Base-by-base conservation (phyloP, 441 rosid species). In the Omphalea diandra region DNA sequence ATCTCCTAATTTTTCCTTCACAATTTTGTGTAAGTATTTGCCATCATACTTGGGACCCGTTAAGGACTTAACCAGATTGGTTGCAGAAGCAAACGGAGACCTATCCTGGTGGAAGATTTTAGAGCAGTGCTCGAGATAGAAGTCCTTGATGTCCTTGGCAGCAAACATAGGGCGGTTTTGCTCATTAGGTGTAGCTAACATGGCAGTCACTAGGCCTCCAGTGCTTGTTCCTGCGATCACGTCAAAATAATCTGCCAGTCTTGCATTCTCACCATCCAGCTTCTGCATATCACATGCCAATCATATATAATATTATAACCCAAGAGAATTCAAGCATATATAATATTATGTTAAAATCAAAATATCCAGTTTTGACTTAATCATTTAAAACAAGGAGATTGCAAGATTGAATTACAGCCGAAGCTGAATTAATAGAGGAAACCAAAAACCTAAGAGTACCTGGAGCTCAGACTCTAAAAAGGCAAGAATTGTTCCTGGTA, bases 391-490 rank as follows among this genome's bases (percentile, higher is more conserved):
- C n/a, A n/a, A n/a, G n/a, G n/a, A n/a, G n/a, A n/a, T n/a, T n/a
- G n/a, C n/a, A n/a, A n/a, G n/a, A n/a, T n/a, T n/a, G n/a, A n/a
- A n/a, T n/a, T n/a, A n/a, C n/a, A n/a, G n/a, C n/a, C n/a, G n/a
- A 40, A 40, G 43, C 43, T 14, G 11, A 40, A 40, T 40, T 14
- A 40, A 40, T 9, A 7, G 41, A 38, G 0, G 10, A 40, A 7
- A 40, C 11, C 8, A 40, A 10, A 9, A 44, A 44, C 17, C 17
- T 18, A n/a, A n/a, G 0, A 35, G 1, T 61, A 87, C 93, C 87
- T 86, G 88, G 73, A 86, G 88, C 67, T 84, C 80, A n/a, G 90
- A 77, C 63, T 88, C 93, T 11, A 88, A 73, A 36, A 86, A 86
- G 49, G 71, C 74, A 29, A 88, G 87, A 22, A 88, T 83, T 22